These are phyloP conservation scores for Pseudocercospora eumusae DNA, from an alignment of 2,329 filamentous ascomycete species.

Conservation along the genomic window DNA sequence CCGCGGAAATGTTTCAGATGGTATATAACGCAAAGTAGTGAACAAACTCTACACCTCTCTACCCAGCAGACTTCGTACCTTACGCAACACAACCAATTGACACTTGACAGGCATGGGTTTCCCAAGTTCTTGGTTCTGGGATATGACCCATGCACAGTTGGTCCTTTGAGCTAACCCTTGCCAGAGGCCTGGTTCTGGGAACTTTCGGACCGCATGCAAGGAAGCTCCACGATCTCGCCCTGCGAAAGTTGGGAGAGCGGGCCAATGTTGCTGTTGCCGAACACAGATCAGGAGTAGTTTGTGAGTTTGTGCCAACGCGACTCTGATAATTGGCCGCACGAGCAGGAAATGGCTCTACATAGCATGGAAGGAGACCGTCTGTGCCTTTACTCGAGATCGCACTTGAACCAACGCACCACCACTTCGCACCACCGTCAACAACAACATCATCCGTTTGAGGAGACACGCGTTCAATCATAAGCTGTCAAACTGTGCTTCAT, in stretches of 20 bases:
- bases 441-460: not conserved
- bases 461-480: not conserved
- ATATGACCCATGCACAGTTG: not conserved
- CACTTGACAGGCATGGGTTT: not conserved
- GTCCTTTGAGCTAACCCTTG: not conserved
- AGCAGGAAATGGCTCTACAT: constrained; percentile 3
- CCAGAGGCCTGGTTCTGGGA: not conserved
- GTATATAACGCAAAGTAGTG: not conserved
- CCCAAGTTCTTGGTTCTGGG: not conserved
- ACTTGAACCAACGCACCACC: not conserved
- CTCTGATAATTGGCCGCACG: not conserved
- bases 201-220: not conserved
- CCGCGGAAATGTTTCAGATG: not conserved
- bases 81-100: not conserved
- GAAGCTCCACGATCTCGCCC: constrained; percentile 4
- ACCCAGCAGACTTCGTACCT: constrained; percentile 6
- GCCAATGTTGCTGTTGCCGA: constrained; percentile 8
- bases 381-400: not conserved
- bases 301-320: not conserved
- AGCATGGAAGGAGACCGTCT: constrained; percentile 3
- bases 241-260: not conserved
- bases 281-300: constrained; percentile 1
- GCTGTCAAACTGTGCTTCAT: not conserved
- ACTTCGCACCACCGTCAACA: not conserved
- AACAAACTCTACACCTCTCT: not conserved